Base-by-base conservation (phyloP, 257 asterid species). In the Ajuga chamaepitys region DNA sequence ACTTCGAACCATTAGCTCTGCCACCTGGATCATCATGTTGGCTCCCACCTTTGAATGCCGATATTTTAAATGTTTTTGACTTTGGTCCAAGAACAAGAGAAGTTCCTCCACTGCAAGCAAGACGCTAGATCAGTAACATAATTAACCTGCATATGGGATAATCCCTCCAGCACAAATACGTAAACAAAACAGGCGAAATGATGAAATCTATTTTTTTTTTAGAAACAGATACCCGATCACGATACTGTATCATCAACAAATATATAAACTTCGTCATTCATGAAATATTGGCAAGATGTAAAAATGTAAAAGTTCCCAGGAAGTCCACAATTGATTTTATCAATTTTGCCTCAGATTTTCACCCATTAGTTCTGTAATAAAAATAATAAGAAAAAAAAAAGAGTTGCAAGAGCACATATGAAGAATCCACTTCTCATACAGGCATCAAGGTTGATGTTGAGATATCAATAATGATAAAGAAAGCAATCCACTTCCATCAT, bases 11-110 rank as follows among this genome's bases (percentile, higher is more conserved):
- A 76, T 79, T 80, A 51, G 75, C 71, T 68, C 81, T 80, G 82
- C 83, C 80, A 53, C 83, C 83, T 7, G 86, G 64, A 67, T 80
- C 87, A 73, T 87, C 94, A 71, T 67, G 79, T 48, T 81, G 91
- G 61, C 66, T 75, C 77, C 74, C 77, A 74, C 91, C 86, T 81
- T 83, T 89, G 79, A 89, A 89, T 38, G 95, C 96, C 4, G 86
- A 87, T 75, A 93, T 74, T 78, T 82, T 89, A 66, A 81, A 76
- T 70, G 54, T 34, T 72, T 81, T 84, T 25, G 85, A 72, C 70
- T 75, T 82, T 5, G 87, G 77, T 66, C 88, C 86, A 75, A 81
- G 75, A 70, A 70, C 71, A 58, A 63, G 45, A 61, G 90, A 79
- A 67, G 74, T 65, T 67, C 82, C 80, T 71, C 83, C 75, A 52